These are phyloP conservation scores for Protomyces arabidopsidicola DNA, from an alignment of 1,139 yeast species.

Conservation along the genomic window DNA sequence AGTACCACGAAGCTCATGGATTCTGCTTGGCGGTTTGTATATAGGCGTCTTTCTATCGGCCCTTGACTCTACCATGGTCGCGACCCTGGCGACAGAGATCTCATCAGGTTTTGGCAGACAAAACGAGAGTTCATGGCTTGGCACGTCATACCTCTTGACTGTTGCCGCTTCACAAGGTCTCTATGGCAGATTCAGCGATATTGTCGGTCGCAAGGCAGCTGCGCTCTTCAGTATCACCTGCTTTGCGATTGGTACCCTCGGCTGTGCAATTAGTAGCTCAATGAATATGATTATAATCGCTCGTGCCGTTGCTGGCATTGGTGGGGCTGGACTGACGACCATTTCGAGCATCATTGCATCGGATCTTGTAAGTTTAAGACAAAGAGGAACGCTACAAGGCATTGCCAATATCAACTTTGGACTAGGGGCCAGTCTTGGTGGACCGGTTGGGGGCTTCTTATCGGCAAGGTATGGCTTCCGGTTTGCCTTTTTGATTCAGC, in stretches of 20 bases:
- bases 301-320: conserved; percentile 51
- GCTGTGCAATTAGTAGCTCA: conserved; percentile 45
- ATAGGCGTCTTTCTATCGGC: conserved; percentile 34
- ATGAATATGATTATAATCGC: conserved; percentile 46
- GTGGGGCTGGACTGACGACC: conserved; percentile 51
- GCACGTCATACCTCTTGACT: conserved; percentile 32
- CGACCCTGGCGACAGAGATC: conserved; percentile 31
- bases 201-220: conserved; percentile 50
- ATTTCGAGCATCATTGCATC: conserved; percentile 48
- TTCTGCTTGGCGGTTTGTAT: conserved; percentile 18
- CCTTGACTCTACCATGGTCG: conserved; percentile 31
- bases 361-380: conserved; percentile 49
- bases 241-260: conserved; percentile 46
- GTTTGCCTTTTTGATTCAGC: conserved; percentile 55
- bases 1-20: conserved; percentile 16
- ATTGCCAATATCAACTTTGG: conserved; percentile 41
- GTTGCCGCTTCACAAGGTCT: conserved; percentile 37
- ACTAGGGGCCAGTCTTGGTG: conserved; percentile 50
- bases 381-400: conserved; percentile 51
- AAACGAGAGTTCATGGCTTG: conserved; percentile 31
- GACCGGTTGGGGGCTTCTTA: conserved; percentile 57
- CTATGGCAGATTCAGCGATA: conserved; percentile 52
- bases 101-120: conserved; percentile 30
- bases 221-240: conserved; percentile 46
- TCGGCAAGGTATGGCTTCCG: conserved; percentile 79